Base-by-base conservation (phyloP, 2,329 filamentous ascomycete genomes). In the Acarospora socialis region DNA sequence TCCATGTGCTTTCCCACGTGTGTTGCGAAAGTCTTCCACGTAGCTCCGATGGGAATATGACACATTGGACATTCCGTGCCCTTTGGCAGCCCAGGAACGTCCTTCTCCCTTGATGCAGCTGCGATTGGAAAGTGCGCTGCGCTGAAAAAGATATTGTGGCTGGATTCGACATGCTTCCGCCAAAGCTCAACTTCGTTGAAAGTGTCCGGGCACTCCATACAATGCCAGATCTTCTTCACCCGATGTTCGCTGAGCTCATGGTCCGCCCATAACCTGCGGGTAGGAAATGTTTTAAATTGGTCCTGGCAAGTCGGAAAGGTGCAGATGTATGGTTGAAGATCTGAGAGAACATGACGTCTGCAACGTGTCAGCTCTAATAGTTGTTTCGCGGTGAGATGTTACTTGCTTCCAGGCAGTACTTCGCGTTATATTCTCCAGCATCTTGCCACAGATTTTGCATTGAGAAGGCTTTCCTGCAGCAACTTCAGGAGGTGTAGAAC, bases 321-420 rank as follows among this genome's bases (percentile, higher is more conserved):
- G 26, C 44, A 46, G 5, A 46, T 39, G 19, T 46, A 46, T 2
- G 44, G 43, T 15, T 34, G 30, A 3, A 46, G 32, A 29, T 46
- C 44, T 2, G 28, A 8, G 26, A 43, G 44, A 5, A 45, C 39
- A 23, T 46, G 43, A 7, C 32, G 19, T 23, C 41, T 43, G 24
- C 12, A 19, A 16, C n/a, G 5, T 14, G 22, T 35, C 10, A 38
- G 13, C 16, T 16, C 13, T 27, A 27, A 26, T 16, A 7, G 15
- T 21, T 18, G 5, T 13, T 20, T 21, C 10, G 4, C 2, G 5
- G 6, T 8, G 17, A 12, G 24, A 17, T 22, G 14, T 3, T 14
- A 37, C 41, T 39, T 19, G 38, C 38, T 42, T 44, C 43, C 43
- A 46, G 10, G 38, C 33, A 6, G 37, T 22, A 4, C 43, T 40